Evolutionary conservation across 345 rosid genomes (phyloP).

Genomic region (Arabis hirsuta): DNA sequence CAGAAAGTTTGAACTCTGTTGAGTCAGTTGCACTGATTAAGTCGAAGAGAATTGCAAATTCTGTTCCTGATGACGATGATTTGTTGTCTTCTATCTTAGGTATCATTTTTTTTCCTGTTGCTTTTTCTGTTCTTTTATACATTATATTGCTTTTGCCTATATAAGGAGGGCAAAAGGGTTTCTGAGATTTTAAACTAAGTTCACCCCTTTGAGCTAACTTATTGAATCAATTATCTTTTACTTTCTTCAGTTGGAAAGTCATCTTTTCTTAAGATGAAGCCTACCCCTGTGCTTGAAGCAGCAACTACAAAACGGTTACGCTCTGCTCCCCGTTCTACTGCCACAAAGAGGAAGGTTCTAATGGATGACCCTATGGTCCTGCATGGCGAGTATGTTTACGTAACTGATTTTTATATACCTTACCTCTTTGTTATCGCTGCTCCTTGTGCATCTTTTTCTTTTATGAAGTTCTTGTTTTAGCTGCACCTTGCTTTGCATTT

Average conservation of each 20-base stretch:
- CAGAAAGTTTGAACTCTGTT: constrained; percentile 65
- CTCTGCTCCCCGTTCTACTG: constrained; percentile 61
- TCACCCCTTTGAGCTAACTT: constrained; percentile 16
- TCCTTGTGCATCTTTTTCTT: constrained; percentile 17
- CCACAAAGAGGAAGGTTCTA: constrained; percentile 85
- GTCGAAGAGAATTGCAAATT: constrained; percentile 63
- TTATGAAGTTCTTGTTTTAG: constrained; percentile 12
- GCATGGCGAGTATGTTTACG: constrained; percentile 92
- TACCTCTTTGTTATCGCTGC: constrained; percentile 3
- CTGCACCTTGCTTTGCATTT: constrained; percentile 20
- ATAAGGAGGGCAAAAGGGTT: constrained; percentile 6
- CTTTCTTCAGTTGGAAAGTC: constrained; percentile 78
- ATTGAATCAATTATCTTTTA: constrained; percentile 12
- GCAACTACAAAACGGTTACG: constrained; percentile 67
- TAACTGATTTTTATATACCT: constrained; percentile 14
- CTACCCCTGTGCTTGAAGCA: constrained; percentile 67
- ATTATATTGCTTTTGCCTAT: constrained; percentile 20
- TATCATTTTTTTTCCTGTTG: constrained; percentile 39
- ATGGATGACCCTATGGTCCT: constrained; percentile 95
- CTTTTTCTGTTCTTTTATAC: constrained; percentile 5
- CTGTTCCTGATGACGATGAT: constrained; percentile 95
- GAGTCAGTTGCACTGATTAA: constrained; percentile 67
- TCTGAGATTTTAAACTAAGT: constrained; percentile 6
- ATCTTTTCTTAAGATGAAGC: constrained; percentile 78
- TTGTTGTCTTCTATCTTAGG: constrained; percentile 95